phyloP scores from a whole-genome alignment of 306 rosid species.

The Corylus americana region DNA sequence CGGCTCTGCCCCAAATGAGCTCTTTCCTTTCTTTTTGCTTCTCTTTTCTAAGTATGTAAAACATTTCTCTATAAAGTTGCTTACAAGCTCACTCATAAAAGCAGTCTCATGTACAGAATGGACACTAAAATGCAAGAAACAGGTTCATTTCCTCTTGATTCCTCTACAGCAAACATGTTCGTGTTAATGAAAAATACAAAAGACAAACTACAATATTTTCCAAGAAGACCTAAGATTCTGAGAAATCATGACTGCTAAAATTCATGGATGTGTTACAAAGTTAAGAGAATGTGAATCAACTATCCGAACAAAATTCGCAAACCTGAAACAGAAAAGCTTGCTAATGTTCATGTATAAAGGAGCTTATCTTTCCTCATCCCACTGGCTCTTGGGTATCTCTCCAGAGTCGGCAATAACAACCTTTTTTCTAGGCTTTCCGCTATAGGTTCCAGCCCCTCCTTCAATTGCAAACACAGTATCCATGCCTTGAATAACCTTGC shows the following conservation, averaged over 20 bases:
- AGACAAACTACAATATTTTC: conserved; percentile 15
- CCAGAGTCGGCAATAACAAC: conserved; percentile 71
- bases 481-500: conserved; percentile 86
- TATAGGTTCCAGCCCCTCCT: conserved; percentile 87
- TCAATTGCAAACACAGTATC: conserved; percentile 73
- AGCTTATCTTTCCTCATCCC: conserved; percentile 63
- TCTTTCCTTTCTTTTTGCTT: not conserved
- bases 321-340: conserved; percentile 20
- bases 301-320: conserved; percentile 21
- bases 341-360: not conserved
- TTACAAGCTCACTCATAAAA: not conserved
- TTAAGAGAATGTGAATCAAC: conserved; percentile 19
- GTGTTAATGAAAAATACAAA: conserved; percentile 23
- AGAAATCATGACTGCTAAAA: not conserved
- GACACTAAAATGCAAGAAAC: not conserved
- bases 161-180: conserved; percentile 22
- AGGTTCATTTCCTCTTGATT: not conserved
- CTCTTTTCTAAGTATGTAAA: not conserved
- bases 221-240: conserved; percentile 18
- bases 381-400: conserved; percentile 63
- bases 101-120: conserved; percentile 4
- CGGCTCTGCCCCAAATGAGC: too few species aligned
- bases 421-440: conserved; percentile 79
- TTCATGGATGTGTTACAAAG: conserved; percentile 21
- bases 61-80: not conserved